Base-by-base conservation (phyloP, 176 grass and related monocot species). In the Avena sativa region DNA sequence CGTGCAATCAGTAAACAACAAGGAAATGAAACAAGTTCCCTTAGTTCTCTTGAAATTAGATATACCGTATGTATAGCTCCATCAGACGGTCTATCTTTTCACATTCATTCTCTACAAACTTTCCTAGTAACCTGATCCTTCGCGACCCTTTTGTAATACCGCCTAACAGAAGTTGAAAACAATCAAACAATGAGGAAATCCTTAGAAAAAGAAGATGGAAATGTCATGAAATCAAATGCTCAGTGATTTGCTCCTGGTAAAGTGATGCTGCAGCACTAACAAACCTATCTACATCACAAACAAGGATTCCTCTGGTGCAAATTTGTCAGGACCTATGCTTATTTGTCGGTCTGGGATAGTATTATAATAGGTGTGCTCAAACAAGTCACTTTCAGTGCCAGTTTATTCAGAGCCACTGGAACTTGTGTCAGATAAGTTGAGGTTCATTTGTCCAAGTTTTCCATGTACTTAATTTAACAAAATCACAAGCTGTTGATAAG, bases 71-170 rank as follows among this genome's bases (percentile, higher is more conserved):
- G 79, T 95, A 98, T 10, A 98, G 88, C 85, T 98, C 96, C 96
- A 98, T 94, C 32, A 98, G 84, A 21, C 93, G 80, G 65, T 98
- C 96, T 87, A 98, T 94, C 74, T 98, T 98, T 88, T 98, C 96
- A 55, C 93, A 98, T 87, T 98, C 96, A 55, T 94, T 95, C 89
- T 98, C 96, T 59, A 98, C 92, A 91, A 98, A 98, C 88, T 98
- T 98, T 78, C 90, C 91, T 81, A 98, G 60, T 84, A 98, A 83
- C 63, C 96, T 92, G 32, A 95, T 95, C 85, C 90, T 88, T 90
- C 96, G 93, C 67, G 96, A 95, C 87, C 96, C 96, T 87, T 94
- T 98, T 25, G 90, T 88, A 79, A 98, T 93, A 44, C 93, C 92
- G 92, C 92, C 96, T 98, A 79, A 80, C 4, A 86, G 69, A 89